Evolutionary conservation across 1,284 basidiomycete genomes (phyloP).

Genomic region (Ganoderma lucidum): DNA sequence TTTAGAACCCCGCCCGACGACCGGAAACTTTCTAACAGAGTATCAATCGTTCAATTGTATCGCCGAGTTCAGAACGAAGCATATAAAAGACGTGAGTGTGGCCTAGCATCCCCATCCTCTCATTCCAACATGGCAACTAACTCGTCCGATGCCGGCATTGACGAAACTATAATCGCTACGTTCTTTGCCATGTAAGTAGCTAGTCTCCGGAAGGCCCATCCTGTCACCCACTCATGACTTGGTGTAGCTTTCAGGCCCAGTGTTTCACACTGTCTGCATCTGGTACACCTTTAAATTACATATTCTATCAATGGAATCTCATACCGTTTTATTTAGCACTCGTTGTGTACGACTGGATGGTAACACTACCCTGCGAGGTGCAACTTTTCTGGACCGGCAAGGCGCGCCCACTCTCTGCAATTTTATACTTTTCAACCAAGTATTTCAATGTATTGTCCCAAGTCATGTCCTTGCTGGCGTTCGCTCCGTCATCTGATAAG

Average conservation of each 20-base stretch:
- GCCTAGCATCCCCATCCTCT: too few species aligned
- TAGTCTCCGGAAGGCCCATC: too few species aligned
- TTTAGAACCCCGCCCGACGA: too few species aligned
- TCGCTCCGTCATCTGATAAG: background rate
- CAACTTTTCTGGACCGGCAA: background rate
- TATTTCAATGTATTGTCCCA: background rate
- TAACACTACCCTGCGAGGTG: background rate
- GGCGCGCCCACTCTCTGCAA: background rate
- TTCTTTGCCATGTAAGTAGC: too few species aligned
- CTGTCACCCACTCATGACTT: too few species aligned
- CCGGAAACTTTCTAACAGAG: too few species aligned
- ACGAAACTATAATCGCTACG: too few species aligned
- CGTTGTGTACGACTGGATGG: background rate
- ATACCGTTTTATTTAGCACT: background rate
- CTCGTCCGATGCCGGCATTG: too few species aligned
- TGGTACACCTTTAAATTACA: background rate
- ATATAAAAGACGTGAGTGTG: too few species aligned
- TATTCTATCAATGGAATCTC: background rate
- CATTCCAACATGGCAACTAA: too few species aligned
- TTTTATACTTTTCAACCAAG: background rate
- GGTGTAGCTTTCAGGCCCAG: background rate
- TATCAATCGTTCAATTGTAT: too few species aligned
- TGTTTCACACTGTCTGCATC: background rate
- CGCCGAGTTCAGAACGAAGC: too few species aligned
- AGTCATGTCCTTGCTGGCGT: background rate